Percentiles rank a stretch among this genome's conserved stretches.
Evolutionary conservation across 805 yeast genomes (phyloP).

Genomic region (Lachancea nothofagi): DNA sequence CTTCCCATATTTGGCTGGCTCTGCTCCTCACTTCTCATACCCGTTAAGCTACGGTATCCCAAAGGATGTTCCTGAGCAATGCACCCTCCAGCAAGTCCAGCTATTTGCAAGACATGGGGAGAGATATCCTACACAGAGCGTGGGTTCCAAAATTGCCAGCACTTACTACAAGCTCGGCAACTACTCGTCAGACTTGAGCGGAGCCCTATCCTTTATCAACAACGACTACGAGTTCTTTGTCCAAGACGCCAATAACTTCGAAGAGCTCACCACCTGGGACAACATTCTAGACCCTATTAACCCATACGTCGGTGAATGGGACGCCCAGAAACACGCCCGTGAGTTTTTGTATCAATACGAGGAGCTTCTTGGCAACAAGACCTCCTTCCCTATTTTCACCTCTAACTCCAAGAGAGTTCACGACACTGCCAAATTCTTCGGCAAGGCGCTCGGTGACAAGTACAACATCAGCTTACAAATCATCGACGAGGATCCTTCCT

Average conservation of each 20-base stretch:
- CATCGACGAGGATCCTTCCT: slow-evolving; percentile 37
- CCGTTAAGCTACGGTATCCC: slow-evolving; percentile 49
- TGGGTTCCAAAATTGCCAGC: slow-evolving; percentile 34
- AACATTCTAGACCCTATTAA: slow-evolving; percentile 21
- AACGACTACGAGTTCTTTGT: slow-evolving; percentile 45
- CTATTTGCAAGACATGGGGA: slow-evolving; percentile 76
- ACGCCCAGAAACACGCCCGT: slow-evolving; percentile 42
- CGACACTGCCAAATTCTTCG: slow-evolving; percentile 46
- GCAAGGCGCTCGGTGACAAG: slow-evolving; percentile 33
- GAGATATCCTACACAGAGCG: slow-evolving; percentile 53
- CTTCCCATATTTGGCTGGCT: slow-evolving; percentile 46
- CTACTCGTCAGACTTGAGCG: slow-evolving; percentile 36
- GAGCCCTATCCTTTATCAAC: slow-evolving; percentile 49
- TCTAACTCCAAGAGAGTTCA: slow-evolving; percentile 45
- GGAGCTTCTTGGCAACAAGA: slow-evolving; percentile 36
- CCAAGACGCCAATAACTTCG: slow-evolving; percentile 36
- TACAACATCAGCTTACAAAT: slow-evolving; percentile 33
- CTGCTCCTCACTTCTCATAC: slow-evolving; percentile 50
- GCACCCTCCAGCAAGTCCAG: slow-evolving; percentile 63
- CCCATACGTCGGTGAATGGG: slow-evolving; percentile 44
- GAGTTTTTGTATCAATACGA: slow-evolving; percentile 41
- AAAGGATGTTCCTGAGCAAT: slow-evolving; percentile 41
- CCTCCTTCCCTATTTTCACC: slow-evolving; percentile 43
- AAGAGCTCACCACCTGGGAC: slow-evolving; percentile 33
- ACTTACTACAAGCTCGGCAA: slow-evolving; percentile 18